These are phyloP conservation scores for Clohesyomyces aquaticus DNA, from an alignment of 495 filamentous ascomycete genomes.

Conservation along the genomic window DNA sequence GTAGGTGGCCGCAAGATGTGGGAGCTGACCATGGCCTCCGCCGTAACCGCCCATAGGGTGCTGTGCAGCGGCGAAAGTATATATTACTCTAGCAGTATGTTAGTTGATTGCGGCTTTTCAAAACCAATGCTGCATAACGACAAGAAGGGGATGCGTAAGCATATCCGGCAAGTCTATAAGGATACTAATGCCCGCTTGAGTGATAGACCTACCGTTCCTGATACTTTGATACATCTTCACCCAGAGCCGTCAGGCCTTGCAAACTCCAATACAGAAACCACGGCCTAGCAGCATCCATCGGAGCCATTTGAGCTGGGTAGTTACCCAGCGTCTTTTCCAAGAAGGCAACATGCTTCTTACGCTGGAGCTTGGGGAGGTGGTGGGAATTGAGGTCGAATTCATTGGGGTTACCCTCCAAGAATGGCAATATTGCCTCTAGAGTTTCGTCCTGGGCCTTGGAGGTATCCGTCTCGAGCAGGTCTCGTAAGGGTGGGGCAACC, in stretches of 20 bases:
- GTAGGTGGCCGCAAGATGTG: slow-evolving; percentile 88
- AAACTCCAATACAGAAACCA: slow-evolving; percentile 96
- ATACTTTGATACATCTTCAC: slow-evolving; percentile 72
- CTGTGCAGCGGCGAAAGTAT: slow-evolving; percentile 77
- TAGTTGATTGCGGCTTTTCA: too few relatives aligned
- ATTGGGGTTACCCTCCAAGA: slow-evolving; percentile 57
- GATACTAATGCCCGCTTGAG: not conserved
- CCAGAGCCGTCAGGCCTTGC: slow-evolving; percentile 69
- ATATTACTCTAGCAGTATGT: slow-evolving; percentile 56
- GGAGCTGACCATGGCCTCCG: slow-evolving; percentile 86
- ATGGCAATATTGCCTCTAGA: slow-evolving; percentile 68
- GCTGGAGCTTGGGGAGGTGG: slow-evolving; percentile 74
- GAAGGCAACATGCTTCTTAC: slow-evolving; percentile 74
- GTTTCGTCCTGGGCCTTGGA: slow-evolving; percentile 69
- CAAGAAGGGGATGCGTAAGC: too few relatives aligned
- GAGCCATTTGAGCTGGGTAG: slow-evolving; percentile 68
- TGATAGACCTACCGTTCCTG: slow-evolving; percentile 58
- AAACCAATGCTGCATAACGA: too few relatives aligned
- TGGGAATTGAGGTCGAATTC: slow-evolving; percentile 59
- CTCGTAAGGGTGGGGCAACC: slow-evolving; percentile 59
- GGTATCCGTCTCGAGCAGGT: slow-evolving; percentile 69
- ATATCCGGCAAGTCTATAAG: too few relatives aligned
- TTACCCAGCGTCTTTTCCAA: slow-evolving; percentile 66
- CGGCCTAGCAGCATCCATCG: slow-evolving; percentile 79
- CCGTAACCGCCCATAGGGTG: slow-evolving; percentile 87